These are phyloP conservation scores for Athelia psychrophila DNA, from an alignment of 1,284 basidiomycete species.

Conservation along the genomic window DNA sequence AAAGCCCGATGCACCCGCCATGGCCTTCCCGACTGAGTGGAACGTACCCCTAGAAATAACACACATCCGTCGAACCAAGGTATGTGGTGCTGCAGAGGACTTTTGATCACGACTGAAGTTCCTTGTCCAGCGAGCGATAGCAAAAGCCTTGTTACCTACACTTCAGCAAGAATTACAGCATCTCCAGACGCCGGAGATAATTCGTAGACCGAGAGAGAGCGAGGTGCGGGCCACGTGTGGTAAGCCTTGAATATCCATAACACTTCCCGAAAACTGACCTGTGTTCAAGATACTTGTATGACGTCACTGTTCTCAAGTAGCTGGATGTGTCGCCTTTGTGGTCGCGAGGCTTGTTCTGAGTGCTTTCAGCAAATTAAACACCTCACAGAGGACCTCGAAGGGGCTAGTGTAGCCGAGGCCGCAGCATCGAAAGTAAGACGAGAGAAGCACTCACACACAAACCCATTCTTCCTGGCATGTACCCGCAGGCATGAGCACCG, in stretches of 20 bases:
- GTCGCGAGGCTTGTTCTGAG: conserved; percentile 84
- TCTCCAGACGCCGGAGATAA: conserved; percentile 55
- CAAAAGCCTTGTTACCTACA: conserved; percentile 64
- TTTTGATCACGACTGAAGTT: background rate
- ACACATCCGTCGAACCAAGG: conserved; percentile 61
- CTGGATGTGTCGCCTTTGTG: conserved; percentile 89
- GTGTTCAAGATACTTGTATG: conserved; percentile 80
- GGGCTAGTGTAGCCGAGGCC: conserved; percentile 44
- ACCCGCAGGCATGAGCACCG: conserved; percentile 66
- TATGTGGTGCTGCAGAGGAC: conserved; percentile 19
- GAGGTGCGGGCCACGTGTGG: conserved; percentile 84
- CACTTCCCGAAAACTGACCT: conserved; percentile 10
- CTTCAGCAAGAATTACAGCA: conserved; percentile 72
- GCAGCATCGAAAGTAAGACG: conserved; percentile 45
- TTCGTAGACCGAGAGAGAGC: conserved; percentile 71
- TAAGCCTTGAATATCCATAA: conserved; percentile 32
- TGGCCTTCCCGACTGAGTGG: conserved; percentile 69
- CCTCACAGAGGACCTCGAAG: conserved; percentile 50
- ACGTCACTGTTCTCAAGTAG: conserved; percentile 88
- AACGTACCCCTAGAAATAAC: conserved; percentile 48
- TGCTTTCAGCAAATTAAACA: conserved; percentile 76
- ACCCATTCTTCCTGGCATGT: conserved; percentile 74
- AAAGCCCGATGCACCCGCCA: conserved; percentile 50
- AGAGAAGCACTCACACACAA: conserved; percentile 61
- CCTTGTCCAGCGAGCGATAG: conserved; percentile 55